Base-by-base conservation (phyloP, 306 rosid species). In the Fragaria nilgerrensis region DNA sequence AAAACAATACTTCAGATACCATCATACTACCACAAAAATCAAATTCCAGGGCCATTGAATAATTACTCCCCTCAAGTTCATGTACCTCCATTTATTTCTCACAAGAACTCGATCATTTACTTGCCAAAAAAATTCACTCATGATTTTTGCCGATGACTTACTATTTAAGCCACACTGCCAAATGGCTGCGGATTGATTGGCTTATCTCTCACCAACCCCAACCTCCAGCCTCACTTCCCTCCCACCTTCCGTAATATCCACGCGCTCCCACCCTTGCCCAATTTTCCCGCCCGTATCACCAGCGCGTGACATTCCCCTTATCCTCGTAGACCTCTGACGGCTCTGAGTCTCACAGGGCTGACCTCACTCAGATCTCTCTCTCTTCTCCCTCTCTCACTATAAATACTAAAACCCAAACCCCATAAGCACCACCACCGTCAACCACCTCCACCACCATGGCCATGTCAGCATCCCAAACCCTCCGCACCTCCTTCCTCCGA, bases 401-500 rank as follows among this genome's bases (percentile, higher is more conserved):
- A 76, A 62, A 68, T 19, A 20, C 32, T 7, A 25, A 25, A 53
- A 56, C 23, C 68, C 14, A 22, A 3, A 41, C 52, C 11, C 17
- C 9, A 52, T 1, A 66, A 16, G 0, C 37, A n/a, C 65, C 48
- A 52, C 66, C 76, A 65, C 80, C 63, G 9, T 19, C 37, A 13
- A 0, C 5, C 36, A 4, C 16, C 53, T 2, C 3, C 39, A 4
- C 22, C 53, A 5, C 3, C 39, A 90, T 90, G 96, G 91, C 96
- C 20, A 29, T 86, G 61, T 75, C 91, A 20, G 79, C 91, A 39
- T 80, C 88, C 2, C 86, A 80, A 73, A 25, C 86, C 59, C 92
- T 95, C 66, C 87, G 90, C 0, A 45, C 80, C 44, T 78, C 80
- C 0, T 81, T 76, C 1, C 70, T 80, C 22, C 68, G 70, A 14